Evolutionary conservation across 768 basidiomycete species (phyloP).

Genomic region (Lentinula guzmanii): DNA sequence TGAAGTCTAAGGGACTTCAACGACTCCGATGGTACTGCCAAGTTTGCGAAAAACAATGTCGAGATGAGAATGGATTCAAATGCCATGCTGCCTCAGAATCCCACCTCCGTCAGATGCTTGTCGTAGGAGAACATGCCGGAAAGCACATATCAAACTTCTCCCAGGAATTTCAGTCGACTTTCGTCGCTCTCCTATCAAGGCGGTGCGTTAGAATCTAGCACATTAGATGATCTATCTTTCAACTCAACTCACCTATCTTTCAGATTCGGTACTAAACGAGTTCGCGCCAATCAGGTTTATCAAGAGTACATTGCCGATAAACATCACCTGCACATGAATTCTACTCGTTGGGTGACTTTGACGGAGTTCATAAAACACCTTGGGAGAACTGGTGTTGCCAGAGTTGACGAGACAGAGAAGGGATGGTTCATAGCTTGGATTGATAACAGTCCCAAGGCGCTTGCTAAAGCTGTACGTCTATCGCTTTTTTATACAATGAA

Average conservation of each 20-base stretch:
- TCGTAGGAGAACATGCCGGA: slow-evolving; percentile 92
- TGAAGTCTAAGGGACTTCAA: slow-evolving; percentile 96
- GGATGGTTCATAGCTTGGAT: slow-evolving; percentile 98
- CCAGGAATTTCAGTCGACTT: slow-evolving; percentile 82
- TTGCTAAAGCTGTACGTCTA: slow-evolving; percentile 73
- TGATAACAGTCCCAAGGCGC: slow-evolving; percentile 90
- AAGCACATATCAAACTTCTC: slow-evolving; percentile 91
- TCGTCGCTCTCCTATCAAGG: slow-evolving; percentile 84
- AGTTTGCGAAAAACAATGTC: slow-evolving; percentile 97
- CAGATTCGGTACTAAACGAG: slow-evolving; percentile 91
- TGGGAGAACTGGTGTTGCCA: slow-evolving; percentile 77
- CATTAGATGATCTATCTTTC: not conserved
- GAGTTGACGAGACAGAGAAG: slow-evolving; percentile 98
- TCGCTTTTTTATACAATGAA: slow-evolving; percentile 2
- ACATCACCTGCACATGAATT: slow-evolving; percentile 94
- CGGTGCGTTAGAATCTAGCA: slow-evolving; percentile 40
- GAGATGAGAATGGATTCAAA: slow-evolving; percentile 99
- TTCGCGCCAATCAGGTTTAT: slow-evolving; percentile 91
- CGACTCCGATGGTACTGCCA: slow-evolving; percentile 98
- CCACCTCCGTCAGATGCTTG: slow-evolving; percentile 95
- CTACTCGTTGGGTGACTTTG: slow-evolving; percentile 95
- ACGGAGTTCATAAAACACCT: slow-evolving; percentile 93
- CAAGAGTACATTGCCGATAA: slow-evolving; percentile 98
- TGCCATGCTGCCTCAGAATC: slow-evolving; percentile 85
- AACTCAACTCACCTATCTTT: not conserved